These are phyloP conservation scores for Podospora tetraspora DNA, from an alignment of 495 filamentous ascomycete species.

Conservation along the genomic window DNA sequence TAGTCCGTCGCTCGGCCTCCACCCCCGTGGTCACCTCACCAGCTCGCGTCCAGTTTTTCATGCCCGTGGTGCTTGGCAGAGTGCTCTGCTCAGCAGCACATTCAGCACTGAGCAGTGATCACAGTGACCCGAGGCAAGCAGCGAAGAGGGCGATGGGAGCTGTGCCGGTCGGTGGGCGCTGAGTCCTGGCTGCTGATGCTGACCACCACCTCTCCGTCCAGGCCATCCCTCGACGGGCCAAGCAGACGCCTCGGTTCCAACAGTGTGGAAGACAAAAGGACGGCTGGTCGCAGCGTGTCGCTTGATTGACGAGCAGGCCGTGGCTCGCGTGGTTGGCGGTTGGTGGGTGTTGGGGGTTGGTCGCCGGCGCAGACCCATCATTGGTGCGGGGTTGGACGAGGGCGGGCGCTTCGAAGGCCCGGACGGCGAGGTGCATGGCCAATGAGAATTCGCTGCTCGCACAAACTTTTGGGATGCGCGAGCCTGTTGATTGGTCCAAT, in stretches of 20 bases:
- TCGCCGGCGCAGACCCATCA: background rate
- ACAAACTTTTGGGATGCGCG: background rate
- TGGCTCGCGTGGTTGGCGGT: background rate
- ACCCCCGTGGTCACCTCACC: background rate
- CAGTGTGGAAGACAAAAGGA: conserved; percentile 6
- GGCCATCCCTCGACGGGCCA: background rate
- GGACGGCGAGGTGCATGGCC: background rate
- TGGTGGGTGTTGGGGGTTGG: conserved; percentile 24
- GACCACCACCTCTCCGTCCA: background rate
- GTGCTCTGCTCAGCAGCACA: background rate
- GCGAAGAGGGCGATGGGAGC: background rate
- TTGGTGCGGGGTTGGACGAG: background rate
- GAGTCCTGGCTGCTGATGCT: background rate
- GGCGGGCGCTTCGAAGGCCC: background rate
- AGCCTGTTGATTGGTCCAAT: background rate
- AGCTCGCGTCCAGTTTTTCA: background rate
- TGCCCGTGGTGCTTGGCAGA: background rate
- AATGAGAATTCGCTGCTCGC: background rate
- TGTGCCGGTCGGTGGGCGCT: background rate
- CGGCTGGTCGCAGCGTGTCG: conserved; percentile 11
- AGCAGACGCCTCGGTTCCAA: conserved; percentile 2
- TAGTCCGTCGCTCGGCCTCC: conserved; percentile 12
- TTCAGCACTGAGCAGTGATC: background rate
- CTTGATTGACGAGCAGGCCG: background rate
- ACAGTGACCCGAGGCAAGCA: background rate